These are phyloP conservation scores for Komagataella ulmi DNA, from an alignment of 805 yeast genomes.

Conservation along the genomic window DNA sequence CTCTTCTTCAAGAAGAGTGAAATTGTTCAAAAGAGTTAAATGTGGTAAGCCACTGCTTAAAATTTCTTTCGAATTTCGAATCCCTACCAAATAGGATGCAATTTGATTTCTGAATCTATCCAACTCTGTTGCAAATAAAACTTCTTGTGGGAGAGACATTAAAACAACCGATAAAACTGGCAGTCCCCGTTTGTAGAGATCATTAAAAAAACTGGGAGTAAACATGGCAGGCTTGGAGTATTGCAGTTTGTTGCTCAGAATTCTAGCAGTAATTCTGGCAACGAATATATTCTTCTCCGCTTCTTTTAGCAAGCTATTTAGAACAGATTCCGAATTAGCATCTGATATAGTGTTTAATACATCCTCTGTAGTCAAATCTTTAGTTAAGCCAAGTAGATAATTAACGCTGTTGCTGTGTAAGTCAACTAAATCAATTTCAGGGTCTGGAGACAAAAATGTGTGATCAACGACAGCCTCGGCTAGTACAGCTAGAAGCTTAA, in stretches of 20 bases:
- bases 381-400: background rate
- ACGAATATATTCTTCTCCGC: conserved; percentile 4
- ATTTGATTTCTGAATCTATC: conserved; percentile 43
- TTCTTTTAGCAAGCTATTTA: background rate
- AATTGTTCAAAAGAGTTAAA: conserved; percentile 32
- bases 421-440: background rate
- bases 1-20: conserved; percentile 22
- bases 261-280: conserved; percentile 18
- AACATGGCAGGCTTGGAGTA: background rate
- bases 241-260: conserved; percentile 19
- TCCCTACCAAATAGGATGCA: conserved; percentile 53
- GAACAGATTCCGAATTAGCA: background rate
- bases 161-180: background rate
- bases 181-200: background rate
- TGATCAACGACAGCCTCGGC: background rate
- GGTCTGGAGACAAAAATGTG: background rate
- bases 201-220: background rate
- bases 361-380: background rate
- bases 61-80: conserved; percentile 25
- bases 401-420: background rate
- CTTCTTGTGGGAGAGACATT: background rate
- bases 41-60: conserved; percentile 27
- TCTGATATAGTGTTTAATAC: background rate
- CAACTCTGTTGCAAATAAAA: conserved; percentile 44
- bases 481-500: background rate